Conservation (phyloP, 75 land plant species). For the Sequoiadendron giganteum region DNA sequence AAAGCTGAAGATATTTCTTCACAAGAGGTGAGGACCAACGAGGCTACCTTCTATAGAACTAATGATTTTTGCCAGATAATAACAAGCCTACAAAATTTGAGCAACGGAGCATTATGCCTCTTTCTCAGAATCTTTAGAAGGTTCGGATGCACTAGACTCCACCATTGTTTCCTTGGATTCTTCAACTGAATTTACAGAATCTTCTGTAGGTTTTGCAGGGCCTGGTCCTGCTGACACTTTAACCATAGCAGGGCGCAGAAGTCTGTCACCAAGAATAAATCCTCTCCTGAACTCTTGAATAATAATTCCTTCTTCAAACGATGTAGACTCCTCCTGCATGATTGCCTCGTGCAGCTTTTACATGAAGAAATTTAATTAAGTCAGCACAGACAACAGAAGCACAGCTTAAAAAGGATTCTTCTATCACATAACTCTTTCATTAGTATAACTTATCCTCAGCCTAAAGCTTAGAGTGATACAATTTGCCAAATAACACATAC, state of each 20-base stretch:
- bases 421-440: constrained; percentile 3
- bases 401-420: constrained; percentile 1
- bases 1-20: background rate
- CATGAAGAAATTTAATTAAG: constrained; percentile 4
- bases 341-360: constrained; percentile 91
- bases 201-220: constrained; percentile 20
- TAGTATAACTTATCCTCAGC: background rate
- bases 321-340: constrained; percentile 80
- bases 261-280: constrained; percentile 71
- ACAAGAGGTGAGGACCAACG: background rate
- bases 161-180: background rate
- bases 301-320: constrained; percentile 76
- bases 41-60: background rate
- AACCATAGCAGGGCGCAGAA: constrained; percentile 91
- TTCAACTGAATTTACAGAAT: constrained; percentile 8
- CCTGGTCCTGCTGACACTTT: constrained; percentile 93
- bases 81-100: background rate
- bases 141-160: background rate
- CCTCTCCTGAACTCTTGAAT: constrained; percentile 83
- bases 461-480: background rate
- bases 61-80: background rate
- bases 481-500: background rate
- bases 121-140: background rate
- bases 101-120: constrained; percentile 1
- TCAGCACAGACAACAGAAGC: constrained; percentile 9